These are phyloP conservation scores for Botryosphaeria dothidea DNA, from an alignment of 2,329 filamentous ascomycete species.

Conservation along the genomic window DNA sequence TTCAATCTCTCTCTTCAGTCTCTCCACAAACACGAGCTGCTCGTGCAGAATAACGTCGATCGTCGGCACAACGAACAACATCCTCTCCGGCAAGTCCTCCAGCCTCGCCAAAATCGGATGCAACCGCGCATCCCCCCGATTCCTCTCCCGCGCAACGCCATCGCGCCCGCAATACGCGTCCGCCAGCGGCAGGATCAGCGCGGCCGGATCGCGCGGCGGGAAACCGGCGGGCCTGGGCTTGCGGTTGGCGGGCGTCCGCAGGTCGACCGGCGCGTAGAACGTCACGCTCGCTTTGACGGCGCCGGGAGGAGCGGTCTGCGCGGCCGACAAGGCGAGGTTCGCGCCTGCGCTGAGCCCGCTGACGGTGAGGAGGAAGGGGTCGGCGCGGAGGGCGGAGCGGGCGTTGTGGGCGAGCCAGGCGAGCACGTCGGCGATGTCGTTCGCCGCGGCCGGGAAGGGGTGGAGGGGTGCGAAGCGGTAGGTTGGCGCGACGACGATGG, in stretches of 20 bases:
- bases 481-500: constrained; percentile 40
- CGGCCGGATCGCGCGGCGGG: not conserved
- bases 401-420: constrained; percentile 33
- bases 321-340: constrained; percentile 43
- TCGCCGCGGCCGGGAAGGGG: constrained; percentile 42
- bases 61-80: constrained; percentile 43
- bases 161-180: constrained; percentile 44
- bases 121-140: constrained; percentile 32
- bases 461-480: constrained; percentile 46
- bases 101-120: constrained; percentile 38
- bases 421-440: constrained; percentile 49
- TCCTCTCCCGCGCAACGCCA: not conserved
- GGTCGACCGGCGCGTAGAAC: constrained; percentile 39
- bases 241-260: constrained; percentile 1
- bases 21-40: constrained; percentile 41
- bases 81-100: constrained; percentile 38
- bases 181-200: constrained; percentile 32
- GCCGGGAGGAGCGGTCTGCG: constrained; percentile 6
- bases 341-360: constrained; percentile 49
- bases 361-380: constrained; percentile 45
- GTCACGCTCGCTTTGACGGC: constrained; percentile 30
- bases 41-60: constrained; percentile 47
- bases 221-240: not conserved
- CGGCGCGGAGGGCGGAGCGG: constrained; percentile 30
- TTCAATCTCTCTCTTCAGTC: constrained; percentile 33